Base-by-base conservation (phyloP, 2,329 filamentous ascomycete species). In the Fusarium sp. region DNA sequence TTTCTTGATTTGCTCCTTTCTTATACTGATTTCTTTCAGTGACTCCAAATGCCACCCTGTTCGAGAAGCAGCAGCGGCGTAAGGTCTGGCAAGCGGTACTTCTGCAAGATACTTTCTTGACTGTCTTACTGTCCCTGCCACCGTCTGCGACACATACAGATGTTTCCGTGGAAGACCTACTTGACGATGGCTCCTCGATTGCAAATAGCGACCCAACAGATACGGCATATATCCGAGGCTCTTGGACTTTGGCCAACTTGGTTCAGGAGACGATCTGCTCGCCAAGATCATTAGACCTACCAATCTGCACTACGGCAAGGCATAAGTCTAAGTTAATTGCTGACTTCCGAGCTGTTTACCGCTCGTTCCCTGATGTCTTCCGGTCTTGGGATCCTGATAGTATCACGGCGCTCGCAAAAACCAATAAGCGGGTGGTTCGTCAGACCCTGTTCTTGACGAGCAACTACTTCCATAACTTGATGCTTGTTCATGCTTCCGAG, bases 41-140 rank as follows among this genome's bases (percentile, higher is more conserved):
- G 28, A 89, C 89, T 2, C 92, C 93, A 1, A 85, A 90, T 42
- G 91, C 92, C 3, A 90, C 86, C 8, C 84, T 87, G 3, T 92
- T 93, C 66, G 93, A 95, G 73, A 95, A 95, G 80, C 93, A 95
- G 79, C 90, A 94, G 77, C 88, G 93, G 30, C 88, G 93, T 56
- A 95, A 95, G 79, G 86, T 95, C 5, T 96, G 93, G 93, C 93
- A 95, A 81, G 93, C 93, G 6, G 92, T 95, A 3, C 85, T 94
- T 32, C 88, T 94, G 20, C 93, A 96, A 81, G 93, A 96, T 80
- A 95, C 93, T 0, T 95, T 95, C 79, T 84, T 95, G 8, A 95
- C 93, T 0, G 92, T 95, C 1, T 87, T 95, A 1, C 86, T 95
- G 32, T 93, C 93, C 28, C 87, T 96, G 2, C 93, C 93, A 1